Evolutionary conservation across 345 rosid species (phyloP).

Genomic region (Balakata baccata): DNA sequence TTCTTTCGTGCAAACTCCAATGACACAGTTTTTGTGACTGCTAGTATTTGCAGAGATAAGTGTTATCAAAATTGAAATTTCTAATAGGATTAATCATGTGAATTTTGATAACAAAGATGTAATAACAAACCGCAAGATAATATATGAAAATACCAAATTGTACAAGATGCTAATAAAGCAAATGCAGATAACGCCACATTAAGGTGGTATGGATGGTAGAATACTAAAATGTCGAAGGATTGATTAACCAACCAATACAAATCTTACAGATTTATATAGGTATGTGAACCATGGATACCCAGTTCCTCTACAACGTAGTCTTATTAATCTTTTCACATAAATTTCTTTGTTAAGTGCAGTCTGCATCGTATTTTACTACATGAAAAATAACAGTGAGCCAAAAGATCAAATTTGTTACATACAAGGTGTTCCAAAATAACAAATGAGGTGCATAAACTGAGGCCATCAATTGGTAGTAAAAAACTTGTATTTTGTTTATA

Average conservation of each 20-base stretch:
- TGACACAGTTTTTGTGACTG: conserved; percentile 64
- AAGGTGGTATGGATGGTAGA: neutral
- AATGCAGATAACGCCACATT: neutral
- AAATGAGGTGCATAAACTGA: too few species aligned
- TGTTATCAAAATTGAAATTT: neutral
- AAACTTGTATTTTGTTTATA: neutral
- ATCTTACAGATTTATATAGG: neutral
- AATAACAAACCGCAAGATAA: neutral
- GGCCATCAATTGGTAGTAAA: neutral
- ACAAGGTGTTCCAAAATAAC: neutral
- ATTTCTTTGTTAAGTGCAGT: neutral
- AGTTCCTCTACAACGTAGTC: neutral
- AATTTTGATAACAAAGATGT: neutral
- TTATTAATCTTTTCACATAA: neutral
- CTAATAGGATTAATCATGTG: neutral
- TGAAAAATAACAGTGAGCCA: neutral
- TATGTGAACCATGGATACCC: neutral
- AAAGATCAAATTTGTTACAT: neutral
- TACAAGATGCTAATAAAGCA: too few species aligned
- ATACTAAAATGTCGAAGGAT: neutral
- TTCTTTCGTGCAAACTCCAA: conserved; percentile 71
- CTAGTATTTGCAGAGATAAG: neutral
- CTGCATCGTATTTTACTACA: neutral
- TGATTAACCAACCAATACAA: neutral
- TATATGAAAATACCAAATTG: neutral